Conservation (phyloP, 169 alveolate genomes). For the Plasmodium falciparum region DNA sequence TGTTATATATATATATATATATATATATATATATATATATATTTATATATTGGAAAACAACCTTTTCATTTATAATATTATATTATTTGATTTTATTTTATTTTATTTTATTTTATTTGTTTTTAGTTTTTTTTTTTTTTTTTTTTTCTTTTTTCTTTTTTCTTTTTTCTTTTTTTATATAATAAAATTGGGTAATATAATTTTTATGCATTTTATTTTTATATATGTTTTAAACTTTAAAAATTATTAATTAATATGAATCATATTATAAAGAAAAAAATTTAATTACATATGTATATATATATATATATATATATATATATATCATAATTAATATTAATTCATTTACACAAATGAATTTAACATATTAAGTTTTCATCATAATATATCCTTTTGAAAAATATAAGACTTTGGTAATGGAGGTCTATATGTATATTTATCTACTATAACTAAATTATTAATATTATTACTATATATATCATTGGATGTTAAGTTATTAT, state of each 20-base stretch:
- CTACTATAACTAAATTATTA: constrained; percentile 26
- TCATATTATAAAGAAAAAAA: background rate
- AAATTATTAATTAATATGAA: too few species aligned
- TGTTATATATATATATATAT: too few species aligned
- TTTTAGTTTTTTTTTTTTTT: too few species aligned
- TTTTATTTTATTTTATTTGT: too few species aligned
- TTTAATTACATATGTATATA: background rate
- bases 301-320: background rate
- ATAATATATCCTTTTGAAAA: background rate
- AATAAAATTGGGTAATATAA: background rate
- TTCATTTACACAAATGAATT: background rate
- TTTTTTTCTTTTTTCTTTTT: too few species aligned
- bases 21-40: too few species aligned
- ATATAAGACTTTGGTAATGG: constrained; percentile 45
- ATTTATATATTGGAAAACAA: too few species aligned
- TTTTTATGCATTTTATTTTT: background rate
- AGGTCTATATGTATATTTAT: constrained; percentile 33
- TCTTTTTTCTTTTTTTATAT: too few species aligned
- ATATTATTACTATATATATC: background rate
- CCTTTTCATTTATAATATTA: too few species aligned
- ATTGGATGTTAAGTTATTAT: background rate
- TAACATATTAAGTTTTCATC: background rate
- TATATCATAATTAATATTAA: background rate
- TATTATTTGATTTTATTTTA: too few species aligned
- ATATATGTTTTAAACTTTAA: too few species aligned